Evolutionary conservation across 441 rosid genomes (phyloP).

Genomic region (Gossypium lobatum): DNA sequence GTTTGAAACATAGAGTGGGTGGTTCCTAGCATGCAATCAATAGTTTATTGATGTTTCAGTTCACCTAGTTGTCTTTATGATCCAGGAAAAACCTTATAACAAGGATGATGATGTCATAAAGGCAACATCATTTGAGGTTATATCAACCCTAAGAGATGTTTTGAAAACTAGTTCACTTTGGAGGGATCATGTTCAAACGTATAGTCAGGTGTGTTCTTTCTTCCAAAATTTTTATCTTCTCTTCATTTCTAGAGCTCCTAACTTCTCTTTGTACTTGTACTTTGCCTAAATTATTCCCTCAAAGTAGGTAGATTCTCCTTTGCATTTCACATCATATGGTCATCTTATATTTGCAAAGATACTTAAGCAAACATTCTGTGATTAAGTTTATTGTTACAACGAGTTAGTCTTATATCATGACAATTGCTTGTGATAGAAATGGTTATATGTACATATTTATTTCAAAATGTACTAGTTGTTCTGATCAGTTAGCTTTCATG

Average conservation of each 20-base stretch:
- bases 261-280: background rate
- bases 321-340: background rate
- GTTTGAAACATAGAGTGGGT: background rate
- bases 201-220: conserved; percentile 57
- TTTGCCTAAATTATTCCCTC: background rate
- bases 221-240: background rate
- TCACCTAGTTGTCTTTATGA: conserved; percentile 13
- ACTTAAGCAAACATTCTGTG: background rate
- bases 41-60: background rate
- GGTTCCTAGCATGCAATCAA: conserved; percentile 6
- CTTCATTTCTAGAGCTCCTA: background rate
- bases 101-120: conserved; percentile 97
- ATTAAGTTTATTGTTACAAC: background rate
- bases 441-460: background rate
- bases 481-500: background rate
- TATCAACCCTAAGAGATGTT: conserved; percentile 92
- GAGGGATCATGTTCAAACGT: conserved; percentile 96
- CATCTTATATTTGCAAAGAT: background rate
- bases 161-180: conserved; percentile 84
- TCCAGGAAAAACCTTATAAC: conserved; percentile 85
- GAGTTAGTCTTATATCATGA: background rate
- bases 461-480: background rate
- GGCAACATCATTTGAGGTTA: conserved; percentile 95
- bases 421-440: background rate
- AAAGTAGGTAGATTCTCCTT: background rate